phyloP scores from a whole-genome alignment of 352 stramenopile species.

The Phytophthora citricola region DNA sequence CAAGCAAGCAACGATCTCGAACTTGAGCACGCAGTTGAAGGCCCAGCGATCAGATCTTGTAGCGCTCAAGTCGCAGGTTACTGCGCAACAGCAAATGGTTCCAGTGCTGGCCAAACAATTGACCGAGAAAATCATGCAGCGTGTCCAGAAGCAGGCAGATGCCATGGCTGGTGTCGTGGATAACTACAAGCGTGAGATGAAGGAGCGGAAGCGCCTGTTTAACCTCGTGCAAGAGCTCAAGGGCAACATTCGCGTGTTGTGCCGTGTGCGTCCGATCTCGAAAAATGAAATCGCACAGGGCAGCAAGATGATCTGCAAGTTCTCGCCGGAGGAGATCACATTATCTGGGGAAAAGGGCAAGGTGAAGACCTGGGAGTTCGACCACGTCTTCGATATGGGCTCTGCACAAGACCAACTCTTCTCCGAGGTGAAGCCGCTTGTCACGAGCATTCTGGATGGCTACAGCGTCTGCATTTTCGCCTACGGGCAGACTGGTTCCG shows the following conservation, averaged over 20 bases:
- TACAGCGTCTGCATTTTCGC: conserved; percentile 93
- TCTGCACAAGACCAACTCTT: conserved; percentile 86
- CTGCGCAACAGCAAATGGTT: conserved; percentile 61
- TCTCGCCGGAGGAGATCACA: conserved; percentile 83
- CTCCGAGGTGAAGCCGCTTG: conserved; percentile 73
- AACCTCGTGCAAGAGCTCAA: conserved; percentile 96
- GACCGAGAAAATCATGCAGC: conserved; percentile 73
- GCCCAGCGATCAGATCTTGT: conserved; percentile 64
- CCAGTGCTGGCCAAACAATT: conserved; percentile 71
- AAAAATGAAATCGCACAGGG: conserved; percentile 74
- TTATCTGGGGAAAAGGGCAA: conserved; percentile 85
- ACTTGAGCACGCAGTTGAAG: conserved; percentile 51
- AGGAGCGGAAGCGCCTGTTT: conserved; percentile 93
- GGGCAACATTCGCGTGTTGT: conserved; percentile 98
- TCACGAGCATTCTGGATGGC: conserved; percentile 87
- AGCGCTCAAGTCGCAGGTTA: conserved; percentile 62
- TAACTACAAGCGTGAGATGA: conserved; percentile 91
- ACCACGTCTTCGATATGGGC: conserved; percentile 83
- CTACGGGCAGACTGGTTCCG: conserved; percentile 88
- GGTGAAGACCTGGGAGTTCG: conserved; percentile 87
- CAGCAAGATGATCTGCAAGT: conserved; percentile 87
- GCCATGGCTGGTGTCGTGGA: conserved; percentile 88
- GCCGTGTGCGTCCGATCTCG: conserved; percentile 93
- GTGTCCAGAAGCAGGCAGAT: conserved; percentile 75
- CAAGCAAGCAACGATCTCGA: conserved; percentile 53